Base-by-base conservation (phyloP, 805 yeast genomes). In the Myxozyma nipponensis region DNA sequence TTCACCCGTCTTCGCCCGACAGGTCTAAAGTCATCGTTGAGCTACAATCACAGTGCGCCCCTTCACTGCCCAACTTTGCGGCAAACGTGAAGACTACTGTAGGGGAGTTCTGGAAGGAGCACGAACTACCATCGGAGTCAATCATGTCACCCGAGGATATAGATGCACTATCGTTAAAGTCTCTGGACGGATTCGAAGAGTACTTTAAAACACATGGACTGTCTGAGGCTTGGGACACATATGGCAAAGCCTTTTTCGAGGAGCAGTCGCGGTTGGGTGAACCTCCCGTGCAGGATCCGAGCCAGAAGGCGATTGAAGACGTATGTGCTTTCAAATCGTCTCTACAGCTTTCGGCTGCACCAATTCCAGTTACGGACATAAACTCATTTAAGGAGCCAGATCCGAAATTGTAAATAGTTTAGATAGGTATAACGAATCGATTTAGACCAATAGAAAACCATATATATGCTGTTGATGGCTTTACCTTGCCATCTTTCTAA, bases 341-440 rank as follows among this genome's bases (percentile, higher is more conserved):
- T 2, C 66, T 79, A 56, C 71, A 69, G 39, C 62, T 79, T 44
- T 83, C 89, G 0, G 77, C 78, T 1, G 75, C 81, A n/a, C 86
- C 93, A 7, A 66, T 63, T 44, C 88, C 95, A 1, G 59, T 66
- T 18, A 40, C 36, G 18, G 54, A 56, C 13, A 39, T 56, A 28
- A 21, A 41, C n/a, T 10, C 41, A 13, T 54, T 47, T 28, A 52
- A 42, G 34, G 49, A 55, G 39, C 18, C 38, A 6, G 59, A 37
- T 24, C 32, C 59, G 32, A 53, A 56, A 44, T 39, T 54, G 47
- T 56, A 47, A 39, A 43, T n/a, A 13, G 6, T 35, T 5, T 35
- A 35, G 38, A 35, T 6, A 7, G 6, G 15, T 35, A 7, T 35
- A 35, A 35, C 19, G 21, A 35, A 35, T 35, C 15, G 7, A 7